Percentiles rank a stretch among this genome's conserved stretches.
These are phyloP conservation scores for Adansonia digitata DNA, from an alignment of 345 rosid genomes.

Conservation along the genomic window DNA sequence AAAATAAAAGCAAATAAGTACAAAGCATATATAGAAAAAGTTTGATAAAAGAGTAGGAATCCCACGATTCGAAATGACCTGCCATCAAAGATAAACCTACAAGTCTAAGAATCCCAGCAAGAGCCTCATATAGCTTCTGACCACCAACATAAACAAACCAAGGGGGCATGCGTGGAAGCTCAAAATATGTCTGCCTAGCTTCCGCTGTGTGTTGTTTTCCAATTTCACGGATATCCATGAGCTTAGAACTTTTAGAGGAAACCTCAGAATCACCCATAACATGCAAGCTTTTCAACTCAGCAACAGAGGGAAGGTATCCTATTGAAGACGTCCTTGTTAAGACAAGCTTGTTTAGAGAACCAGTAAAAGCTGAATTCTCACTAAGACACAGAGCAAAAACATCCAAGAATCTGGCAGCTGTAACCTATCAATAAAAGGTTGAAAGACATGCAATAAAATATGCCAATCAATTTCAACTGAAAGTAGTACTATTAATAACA, in stretches of 20 bases:
- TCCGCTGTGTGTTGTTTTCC: constrained; percentile 22
- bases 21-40: constrained; percentile 10
- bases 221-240: constrained; percentile 20
- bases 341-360: constrained; percentile 70
- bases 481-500: neutral
- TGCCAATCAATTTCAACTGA: constrained; percentile 3
- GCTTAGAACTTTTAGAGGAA: constrained; percentile 34
- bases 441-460: neutral
- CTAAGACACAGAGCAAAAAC: constrained; percentile 65
- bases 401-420: constrained; percentile 82
- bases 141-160: constrained; percentile 76
- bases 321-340: constrained; percentile 48
- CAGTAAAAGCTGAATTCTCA: constrained; percentile 60
- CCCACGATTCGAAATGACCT: constrained; percentile 54
- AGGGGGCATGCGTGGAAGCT: constrained; percentile 78
- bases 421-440: constrained; percentile 41
- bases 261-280: constrained; percentile 20
- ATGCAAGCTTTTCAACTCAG: constrained; percentile 57
- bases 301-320: constrained; percentile 75
- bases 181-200: constrained; percentile 30
- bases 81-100: constrained; percentile 77
- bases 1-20: constrained; percentile 32
- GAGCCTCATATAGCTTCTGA: constrained; percentile 63
- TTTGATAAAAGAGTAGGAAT: constrained; percentile 16
- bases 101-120: constrained; percentile 81